These are phyloP conservation scores for Ogataea minuta DNA, from an alignment of 805 yeast species.

Conservation along the genomic window DNA sequence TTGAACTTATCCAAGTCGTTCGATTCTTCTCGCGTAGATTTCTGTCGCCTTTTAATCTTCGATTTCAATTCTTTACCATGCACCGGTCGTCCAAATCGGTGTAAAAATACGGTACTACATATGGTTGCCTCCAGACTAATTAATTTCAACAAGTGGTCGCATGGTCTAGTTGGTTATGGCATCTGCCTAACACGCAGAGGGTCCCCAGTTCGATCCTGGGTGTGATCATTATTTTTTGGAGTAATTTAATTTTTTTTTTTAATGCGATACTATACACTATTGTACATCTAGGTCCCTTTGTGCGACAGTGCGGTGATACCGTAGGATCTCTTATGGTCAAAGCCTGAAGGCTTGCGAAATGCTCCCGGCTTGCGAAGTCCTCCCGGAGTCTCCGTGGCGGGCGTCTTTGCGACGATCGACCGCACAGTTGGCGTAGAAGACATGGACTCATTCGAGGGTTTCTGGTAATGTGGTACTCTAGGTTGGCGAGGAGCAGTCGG, in stretches of 20 bases:
- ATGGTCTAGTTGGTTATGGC: slow-evolving; percentile 99
- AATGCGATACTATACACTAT: slow-evolving; percentile 2
- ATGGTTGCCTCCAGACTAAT: neutral
- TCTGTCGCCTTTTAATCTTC: too few relatives aligned
- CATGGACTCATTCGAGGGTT: slow-evolving; percentile 23
- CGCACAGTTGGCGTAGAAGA: slow-evolving; percentile 18
- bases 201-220: slow-evolving; percentile 99
- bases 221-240: slow-evolving; percentile 69
- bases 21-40: too few relatives aligned
- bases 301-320: slow-evolving; percentile 18
- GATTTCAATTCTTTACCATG: too few relatives aligned
- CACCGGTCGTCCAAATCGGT: too few relatives aligned
- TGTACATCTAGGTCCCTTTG: slow-evolving; percentile 5
- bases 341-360: slow-evolving; percentile 31
- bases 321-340: slow-evolving; percentile 19
- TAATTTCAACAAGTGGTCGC: slow-evolving; percentile 51
- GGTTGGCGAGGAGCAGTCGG: slow-evolving; percentile 6
- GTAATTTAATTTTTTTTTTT: neutral
- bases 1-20: too few relatives aligned
- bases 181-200: slow-evolving; percentile 99
- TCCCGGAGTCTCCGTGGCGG: slow-evolving; percentile 9
- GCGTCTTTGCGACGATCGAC: slow-evolving; percentile 14
- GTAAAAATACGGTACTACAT: too few relatives aligned
- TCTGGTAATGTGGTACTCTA: slow-evolving; percentile 31
- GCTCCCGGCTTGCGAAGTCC: slow-evolving; percentile 36